Evolutionary conservation across 1,139 yeast species (phyloP).

Genomic region (Scheffersomyces quercinus): DNA sequence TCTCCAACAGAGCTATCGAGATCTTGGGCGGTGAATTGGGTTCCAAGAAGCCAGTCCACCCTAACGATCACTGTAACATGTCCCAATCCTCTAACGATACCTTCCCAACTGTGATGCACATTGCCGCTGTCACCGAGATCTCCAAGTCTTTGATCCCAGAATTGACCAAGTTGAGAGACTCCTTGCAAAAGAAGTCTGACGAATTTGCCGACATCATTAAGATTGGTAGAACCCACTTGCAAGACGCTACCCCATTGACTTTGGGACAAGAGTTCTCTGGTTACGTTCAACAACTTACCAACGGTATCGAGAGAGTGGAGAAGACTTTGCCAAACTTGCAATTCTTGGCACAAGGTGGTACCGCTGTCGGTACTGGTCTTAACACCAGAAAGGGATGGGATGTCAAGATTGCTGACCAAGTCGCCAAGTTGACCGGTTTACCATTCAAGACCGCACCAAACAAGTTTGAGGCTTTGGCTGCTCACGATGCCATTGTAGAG

Average conservation of each 20-base stretch:
- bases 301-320: constrained; percentile 88
- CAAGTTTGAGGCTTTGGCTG: constrained; percentile 98
- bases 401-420: constrained; percentile 75
- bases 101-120: constrained; percentile 99
- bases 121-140: constrained; percentile 94
- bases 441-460: constrained; percentile 94
- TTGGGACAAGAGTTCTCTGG: constrained; percentile 98
- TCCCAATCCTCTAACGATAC: constrained; percentile 98
- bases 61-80: constrained; percentile 98
- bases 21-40: constrained; percentile 89
- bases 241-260: constrained; percentile 97
- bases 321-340: constrained; percentile 71
- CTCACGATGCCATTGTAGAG: constrained; percentile 97
- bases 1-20: constrained; percentile 97
- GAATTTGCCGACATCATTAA: constrained; percentile 89
- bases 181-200: constrained; percentile 71
- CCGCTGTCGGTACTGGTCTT: constrained; percentile 98
- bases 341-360: constrained; percentile 96
- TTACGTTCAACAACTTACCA: constrained; percentile 87
- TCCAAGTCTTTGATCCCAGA: constrained; percentile 75
- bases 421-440: constrained; percentile 80
- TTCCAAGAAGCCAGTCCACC: constrained; percentile 91
- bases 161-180: constrained; percentile 70
- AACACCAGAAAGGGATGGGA: constrained; percentile 93
- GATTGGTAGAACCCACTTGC: constrained; percentile 98